Percentiles rank a stretch among this genome's conserved stretches.
phyloP scores from a whole-genome alignment of 2,329 filamentous ascomycete genomes.

The Scytalidium lignicola region DNA sequence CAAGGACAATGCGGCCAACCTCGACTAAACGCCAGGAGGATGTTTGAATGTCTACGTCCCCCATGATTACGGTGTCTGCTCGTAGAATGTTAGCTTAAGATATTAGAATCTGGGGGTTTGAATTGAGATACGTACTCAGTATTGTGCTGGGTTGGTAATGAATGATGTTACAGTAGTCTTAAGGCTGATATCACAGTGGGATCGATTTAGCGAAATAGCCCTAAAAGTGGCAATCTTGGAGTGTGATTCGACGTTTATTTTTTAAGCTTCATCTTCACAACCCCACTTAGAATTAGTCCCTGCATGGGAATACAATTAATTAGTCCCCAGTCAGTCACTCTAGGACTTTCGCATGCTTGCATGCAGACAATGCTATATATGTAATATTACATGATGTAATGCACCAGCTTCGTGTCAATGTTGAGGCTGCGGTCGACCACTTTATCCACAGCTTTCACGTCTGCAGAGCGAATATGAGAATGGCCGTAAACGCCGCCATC shows the following conservation, averaged over 20 bases:
- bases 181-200: background rate
- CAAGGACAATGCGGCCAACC: constrained; percentile 94
- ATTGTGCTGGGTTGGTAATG: background rate
- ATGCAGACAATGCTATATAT: too few relatives aligned
- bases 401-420: too few relatives aligned
- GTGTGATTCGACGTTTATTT: background rate
- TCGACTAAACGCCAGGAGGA: constrained; percentile 94
- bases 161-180: background rate
- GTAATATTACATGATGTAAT: too few relatives aligned
- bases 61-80: constrained; percentile 57
- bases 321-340: too few relatives aligned
- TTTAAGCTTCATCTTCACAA: background rate
- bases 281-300: background rate
- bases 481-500: too few relatives aligned
- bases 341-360: too few relatives aligned
- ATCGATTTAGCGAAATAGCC: background rate
- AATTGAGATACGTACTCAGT: background rate
- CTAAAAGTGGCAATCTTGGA: background rate
- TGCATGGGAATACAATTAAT: background rate
- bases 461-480: too few relatives aligned
- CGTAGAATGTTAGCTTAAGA: background rate
- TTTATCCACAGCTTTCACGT: too few relatives aligned
- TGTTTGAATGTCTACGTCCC: constrained; percentile 75
- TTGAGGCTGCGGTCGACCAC: too few relatives aligned
- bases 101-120: background rate